A percentile compares a stretch with the other conserved stretches of the same genome.
These are phyloP conservation scores for Trichophyton benhamiae DNA, from an alignment of 2,329 filamentous ascomycete species.

Conservation along the genomic window DNA sequence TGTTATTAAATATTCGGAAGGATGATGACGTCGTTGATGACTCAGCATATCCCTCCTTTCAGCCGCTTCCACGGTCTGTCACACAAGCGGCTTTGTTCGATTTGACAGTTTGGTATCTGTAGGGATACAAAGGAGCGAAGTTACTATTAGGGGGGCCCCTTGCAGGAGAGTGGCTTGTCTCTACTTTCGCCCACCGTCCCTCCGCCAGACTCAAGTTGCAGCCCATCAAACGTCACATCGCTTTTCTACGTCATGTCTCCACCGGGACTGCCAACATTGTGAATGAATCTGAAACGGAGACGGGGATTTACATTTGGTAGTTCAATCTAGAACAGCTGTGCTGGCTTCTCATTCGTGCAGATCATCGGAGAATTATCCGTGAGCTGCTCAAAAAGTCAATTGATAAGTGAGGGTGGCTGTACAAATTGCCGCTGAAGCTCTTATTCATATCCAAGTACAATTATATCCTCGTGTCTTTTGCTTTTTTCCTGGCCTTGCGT, in stretches of 20 bases:
- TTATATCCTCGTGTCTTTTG: neutral
- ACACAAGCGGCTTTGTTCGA: too few species aligned
- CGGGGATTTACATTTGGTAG: neutral
- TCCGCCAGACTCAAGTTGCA: neutral
- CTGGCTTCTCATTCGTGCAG: neutral
- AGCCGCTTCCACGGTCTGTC: neutral
- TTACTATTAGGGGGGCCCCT: neutral
- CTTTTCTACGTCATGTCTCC: slow-evolving; percentile 1
- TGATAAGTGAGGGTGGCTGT: neutral
- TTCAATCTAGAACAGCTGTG: slow-evolving; percentile 1
- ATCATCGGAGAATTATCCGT: neutral
- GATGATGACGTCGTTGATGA: slow-evolving; percentile 3
- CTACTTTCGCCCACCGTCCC: neutral
- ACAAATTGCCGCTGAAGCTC: neutral
- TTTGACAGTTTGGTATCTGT: neutral
- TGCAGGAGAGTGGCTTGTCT: neutral
- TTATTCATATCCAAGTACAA: neutral
- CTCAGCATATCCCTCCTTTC: neutral
- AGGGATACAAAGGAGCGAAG: neutral
- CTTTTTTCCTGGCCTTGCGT: neutral
- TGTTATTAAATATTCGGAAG: neutral
- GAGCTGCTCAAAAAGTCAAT: neutral
- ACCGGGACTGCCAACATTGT: neutral
- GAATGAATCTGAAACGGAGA: neutral
- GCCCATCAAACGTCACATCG: neutral